A percentile compares a stretch with the other conserved stretches of the same genome.
These are phyloP conservation scores for Calonectria hawksworthii DNA, from an alignment of 2,329 filamentous ascomycete species.

Conservation along the genomic window DNA sequence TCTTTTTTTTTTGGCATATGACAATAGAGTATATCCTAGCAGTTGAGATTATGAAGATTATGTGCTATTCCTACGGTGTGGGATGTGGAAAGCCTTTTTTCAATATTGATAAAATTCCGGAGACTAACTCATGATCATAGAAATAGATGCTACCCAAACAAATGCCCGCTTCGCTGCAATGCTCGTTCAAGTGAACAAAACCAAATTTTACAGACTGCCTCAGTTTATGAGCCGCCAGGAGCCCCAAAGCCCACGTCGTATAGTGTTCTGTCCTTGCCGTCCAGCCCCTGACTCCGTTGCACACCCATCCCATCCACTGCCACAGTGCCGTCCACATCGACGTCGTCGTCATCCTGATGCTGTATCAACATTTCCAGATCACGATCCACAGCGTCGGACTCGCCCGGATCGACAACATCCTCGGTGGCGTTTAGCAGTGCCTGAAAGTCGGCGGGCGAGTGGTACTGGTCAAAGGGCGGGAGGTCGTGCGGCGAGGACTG, in stretches of 20 bases:
- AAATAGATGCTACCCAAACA: slow-evolving; percentile 23
- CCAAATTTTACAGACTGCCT: neutral
- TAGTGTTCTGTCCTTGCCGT: slow-evolving; percentile 42
- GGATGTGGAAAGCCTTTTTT: neutral
- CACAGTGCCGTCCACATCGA: slow-evolving; percentile 32
- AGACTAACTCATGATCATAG: slow-evolving; percentile 29
- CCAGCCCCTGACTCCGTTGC: slow-evolving; percentile 30
- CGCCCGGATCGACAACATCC: slow-evolving; percentile 48
- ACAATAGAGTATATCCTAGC: neutral
- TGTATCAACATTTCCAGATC: slow-evolving; percentile 68
- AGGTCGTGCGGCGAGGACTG: slow-evolving; percentile 54
- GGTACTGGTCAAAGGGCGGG: slow-evolving; percentile 56
- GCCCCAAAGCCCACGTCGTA: slow-evolving; percentile 50
- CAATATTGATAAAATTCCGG: slow-evolving; percentile 16
- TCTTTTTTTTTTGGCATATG: slow-evolving; percentile 18
- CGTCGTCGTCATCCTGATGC: slow-evolving; percentile 55
- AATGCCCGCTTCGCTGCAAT: slow-evolving; percentile 38
- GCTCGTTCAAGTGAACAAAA: slow-evolving; percentile 2
- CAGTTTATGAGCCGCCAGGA: slow-evolving; percentile 24
- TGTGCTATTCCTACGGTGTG: neutral
- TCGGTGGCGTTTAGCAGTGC: slow-evolving; percentile 65
- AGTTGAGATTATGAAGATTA: neutral
- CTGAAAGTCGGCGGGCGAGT: slow-evolving; percentile 65
- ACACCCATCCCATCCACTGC: slow-evolving; percentile 38
- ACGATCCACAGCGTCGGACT: slow-evolving; percentile 59